Base-by-base conservation (phyloP, 148 eudicot genomes). In the Rhododendron simsii region DNA sequence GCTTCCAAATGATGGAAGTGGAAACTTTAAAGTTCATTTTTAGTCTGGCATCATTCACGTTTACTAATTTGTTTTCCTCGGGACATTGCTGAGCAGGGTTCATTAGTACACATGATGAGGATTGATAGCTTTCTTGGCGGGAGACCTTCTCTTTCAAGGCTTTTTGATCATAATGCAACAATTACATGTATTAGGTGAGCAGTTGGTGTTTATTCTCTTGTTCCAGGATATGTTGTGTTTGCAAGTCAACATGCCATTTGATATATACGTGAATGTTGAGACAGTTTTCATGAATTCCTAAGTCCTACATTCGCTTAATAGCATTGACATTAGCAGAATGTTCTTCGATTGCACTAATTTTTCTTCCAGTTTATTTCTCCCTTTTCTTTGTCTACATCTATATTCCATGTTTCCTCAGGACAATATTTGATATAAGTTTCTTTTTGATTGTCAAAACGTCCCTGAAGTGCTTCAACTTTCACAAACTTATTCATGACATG, bases 121-220 rank as follows among this genome's bases (percentile, higher is more conserved):
- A 91, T 89, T 76, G 90, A 89, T 81, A 75, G 83, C 76, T 84
- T 89, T 78, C 37, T 89, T 1, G 67, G 84, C 48, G 91, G 90
- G 80, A 75, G 53, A 65, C 86, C 83, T 65, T 86, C 86, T 61
- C 83, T 89, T 35, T 83, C 82, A 30, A 75, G 90, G 9, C 83
- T 90, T 39, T 88, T 87, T 74, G 94, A 85, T 88, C 98, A 94
- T 83, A 89, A 83, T 83, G 95, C 96, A 78, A 93, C 91, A 87
- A 88, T 95, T 84, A 95, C 96, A 45, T 94, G 94, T 87, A 92
- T 94, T 94, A 91, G 96, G 98, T 95, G 88, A 84, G 91, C 61
- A 16, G 50, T 80, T 75, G 41, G 61, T 26, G 23, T 45, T 75
- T 11, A 84, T 84, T 74, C 10, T 33, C 69, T 84, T 53, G 41